A percentile compares a stretch with the other conserved stretches of the same genome.
Evolutionary conservation across 1,284 basidiomycete genomes (phyloP).

Genomic region (Sanguinoderma infundibulare): DNA sequence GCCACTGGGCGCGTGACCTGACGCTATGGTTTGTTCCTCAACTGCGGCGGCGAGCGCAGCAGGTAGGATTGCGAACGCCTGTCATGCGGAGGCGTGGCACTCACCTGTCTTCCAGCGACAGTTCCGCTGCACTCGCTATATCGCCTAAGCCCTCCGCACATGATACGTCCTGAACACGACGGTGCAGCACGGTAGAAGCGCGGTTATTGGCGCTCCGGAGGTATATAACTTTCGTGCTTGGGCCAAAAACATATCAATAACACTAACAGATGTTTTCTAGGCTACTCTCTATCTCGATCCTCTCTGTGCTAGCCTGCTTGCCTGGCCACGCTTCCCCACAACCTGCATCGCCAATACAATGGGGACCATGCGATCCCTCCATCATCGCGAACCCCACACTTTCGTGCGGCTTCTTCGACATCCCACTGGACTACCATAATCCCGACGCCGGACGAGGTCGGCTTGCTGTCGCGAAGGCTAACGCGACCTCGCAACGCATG

Average conservation of each 20-base stretch:
- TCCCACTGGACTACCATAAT: background rate
- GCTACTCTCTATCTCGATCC: too few species aligned
- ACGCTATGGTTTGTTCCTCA: too few species aligned
- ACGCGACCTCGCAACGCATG: background rate
- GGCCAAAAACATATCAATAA: background rate
- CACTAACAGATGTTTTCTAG: background rate
- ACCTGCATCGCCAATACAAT: background rate
- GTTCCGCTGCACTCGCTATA: background rate
- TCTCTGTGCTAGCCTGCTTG: background rate
- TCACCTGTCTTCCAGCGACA: background rate
- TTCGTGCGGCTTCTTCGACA: conserved; percentile 2
- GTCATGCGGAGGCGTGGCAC: too few species aligned
- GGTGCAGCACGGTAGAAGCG: background rate
- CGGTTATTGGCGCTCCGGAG: background rate
- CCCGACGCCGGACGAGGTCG: background rate
- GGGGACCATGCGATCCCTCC: background rate
- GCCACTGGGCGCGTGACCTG: too few species aligned
- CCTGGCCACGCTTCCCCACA: background rate
- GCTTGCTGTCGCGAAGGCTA: background rate
- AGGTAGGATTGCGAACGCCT: background rate
- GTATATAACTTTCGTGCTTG: background rate
- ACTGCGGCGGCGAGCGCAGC: background rate
- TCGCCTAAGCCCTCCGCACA: background rate
- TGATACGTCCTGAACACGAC: background rate
- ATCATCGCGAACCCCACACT: background rate